Percentiles rank a stretch among this genome's conserved stretches.
phyloP scores from a whole-genome alignment of 2,329 filamentous ascomycete species.

The Fusarium lateritium region DNA sequence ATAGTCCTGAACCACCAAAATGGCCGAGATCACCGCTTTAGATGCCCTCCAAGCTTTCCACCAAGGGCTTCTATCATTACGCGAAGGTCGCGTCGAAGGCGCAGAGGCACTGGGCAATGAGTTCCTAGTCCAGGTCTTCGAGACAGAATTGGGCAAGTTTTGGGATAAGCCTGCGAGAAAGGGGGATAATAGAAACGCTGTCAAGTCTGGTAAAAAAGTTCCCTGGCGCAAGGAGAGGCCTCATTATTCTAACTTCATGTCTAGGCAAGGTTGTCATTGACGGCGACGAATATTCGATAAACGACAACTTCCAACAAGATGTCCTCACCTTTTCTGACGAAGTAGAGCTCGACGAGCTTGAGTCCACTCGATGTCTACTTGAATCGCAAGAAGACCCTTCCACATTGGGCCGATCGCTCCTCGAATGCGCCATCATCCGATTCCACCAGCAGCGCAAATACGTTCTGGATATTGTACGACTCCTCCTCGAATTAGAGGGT shows the following conservation, averaged over 20 bases:
- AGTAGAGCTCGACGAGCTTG: conserved; percentile 89
- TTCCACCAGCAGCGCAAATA: conserved; percentile 91
- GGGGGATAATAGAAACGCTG: conserved; percentile 78
- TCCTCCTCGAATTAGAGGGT: conserved; percentile 79
- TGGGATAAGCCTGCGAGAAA: conserved; percentile 83
- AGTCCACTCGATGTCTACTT: conserved; percentile 83
- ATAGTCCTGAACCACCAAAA: conserved; percentile 64
- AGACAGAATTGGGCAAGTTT: conserved; percentile 78
- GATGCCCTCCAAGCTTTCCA: conserved; percentile 87
- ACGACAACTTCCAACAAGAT: conserved; percentile 88
- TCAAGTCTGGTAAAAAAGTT: conserved; percentile 73
- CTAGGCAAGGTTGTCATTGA: conserved; percentile 82
- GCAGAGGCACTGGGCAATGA: conserved; percentile 79
- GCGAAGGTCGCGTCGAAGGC: conserved; percentile 73
- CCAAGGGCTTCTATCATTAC: conserved; percentile 84
- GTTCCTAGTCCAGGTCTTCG: conserved; percentile 78
- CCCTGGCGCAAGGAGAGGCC: conserved; percentile 14
- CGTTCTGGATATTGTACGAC: conserved; percentile 85
- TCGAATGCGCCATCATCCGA: conserved; percentile 85
- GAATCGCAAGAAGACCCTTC: conserved; percentile 79
- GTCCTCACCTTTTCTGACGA: conserved; percentile 87
- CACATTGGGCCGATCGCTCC: conserved; percentile 78
- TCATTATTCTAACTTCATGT: conserved; percentile 35
- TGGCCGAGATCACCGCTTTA: conserved; percentile 82
- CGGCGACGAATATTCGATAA: conserved; percentile 83